These are phyloP conservation scores for Dacryopinax primogenitus DNA, from an alignment of 768 basidiomycete genomes.

Conservation along the genomic window DNA sequence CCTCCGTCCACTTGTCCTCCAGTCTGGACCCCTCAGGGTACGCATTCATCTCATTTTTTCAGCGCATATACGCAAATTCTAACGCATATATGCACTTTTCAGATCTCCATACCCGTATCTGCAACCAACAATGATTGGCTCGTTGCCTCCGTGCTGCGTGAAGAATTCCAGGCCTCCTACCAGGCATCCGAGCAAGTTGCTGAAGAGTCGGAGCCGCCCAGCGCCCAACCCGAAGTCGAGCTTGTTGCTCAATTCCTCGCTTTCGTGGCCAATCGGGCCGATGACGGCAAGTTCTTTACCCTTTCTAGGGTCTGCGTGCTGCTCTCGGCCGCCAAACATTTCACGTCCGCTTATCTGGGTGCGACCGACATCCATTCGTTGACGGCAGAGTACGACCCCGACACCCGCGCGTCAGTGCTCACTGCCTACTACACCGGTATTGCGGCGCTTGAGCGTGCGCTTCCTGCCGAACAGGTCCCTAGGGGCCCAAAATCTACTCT, in stretches of 20 bases:
- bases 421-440: constrained; percentile 68
- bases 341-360: constrained; percentile 60
- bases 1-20: background rate
- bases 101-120: constrained; percentile 82
- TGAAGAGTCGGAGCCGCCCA: constrained; percentile 32
- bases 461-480: constrained; percentile 42
- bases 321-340: constrained; percentile 59
- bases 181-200: constrained; percentile 21
- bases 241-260: constrained; percentile 72
- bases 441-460: constrained; percentile 48
- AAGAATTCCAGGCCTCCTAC: constrained; percentile 61
- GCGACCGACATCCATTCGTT: constrained; percentile 71
- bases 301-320: constrained; percentile 53
- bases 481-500: constrained; percentile 53
- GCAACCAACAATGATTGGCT: constrained; percentile 78
- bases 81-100: constrained; percentile 8
- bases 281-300: constrained; percentile 40
- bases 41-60: background rate
- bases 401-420: constrained; percentile 63
- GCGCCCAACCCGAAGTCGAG: constrained; percentile 56
- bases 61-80: background rate
- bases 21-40: background rate
- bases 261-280: constrained; percentile 54
- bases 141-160: constrained; percentile 77
- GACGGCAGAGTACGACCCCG: constrained; percentile 57